Percentiles rank a stretch among this genome's conserved stretches.
phyloP scores from a whole-genome alignment of 2,329 filamentous ascomycete species.

The Neopestalotiopsis sp. region DNA sequence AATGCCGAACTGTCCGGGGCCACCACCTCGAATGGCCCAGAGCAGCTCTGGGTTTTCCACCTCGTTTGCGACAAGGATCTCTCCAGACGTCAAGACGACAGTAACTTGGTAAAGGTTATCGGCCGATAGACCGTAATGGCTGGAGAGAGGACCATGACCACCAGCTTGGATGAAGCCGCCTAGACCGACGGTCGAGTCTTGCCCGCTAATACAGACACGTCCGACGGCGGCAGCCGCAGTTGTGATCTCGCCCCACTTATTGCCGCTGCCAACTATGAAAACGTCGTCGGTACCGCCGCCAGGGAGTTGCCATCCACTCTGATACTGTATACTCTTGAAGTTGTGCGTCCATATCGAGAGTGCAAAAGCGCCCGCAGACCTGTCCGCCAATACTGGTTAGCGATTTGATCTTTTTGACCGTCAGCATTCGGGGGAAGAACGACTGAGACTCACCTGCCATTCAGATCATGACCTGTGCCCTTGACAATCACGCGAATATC shows the following conservation, averaged over 20 bases:
- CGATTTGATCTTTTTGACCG: neutral
- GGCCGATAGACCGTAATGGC: slow-evolving; percentile 59
- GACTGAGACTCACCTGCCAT: neutral
- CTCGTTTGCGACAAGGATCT: slow-evolving; percentile 22
- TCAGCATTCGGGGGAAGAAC: neutral
- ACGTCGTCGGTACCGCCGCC: slow-evolving; percentile 42
- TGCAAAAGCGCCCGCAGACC: slow-evolving; percentile 55
- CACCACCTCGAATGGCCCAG: slow-evolving; percentile 26
- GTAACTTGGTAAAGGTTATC: slow-evolving; percentile 51
- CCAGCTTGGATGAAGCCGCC: slow-evolving; percentile 46
- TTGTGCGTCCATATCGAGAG: slow-evolving; percentile 53
- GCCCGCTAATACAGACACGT: slow-evolving; percentile 16
- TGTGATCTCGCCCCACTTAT: slow-evolving; percentile 16
- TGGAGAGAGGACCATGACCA: slow-evolving; percentile 59
- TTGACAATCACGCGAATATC: slow-evolving; percentile 52
- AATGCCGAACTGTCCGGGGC: slow-evolving; percentile 23
- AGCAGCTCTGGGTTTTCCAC: slow-evolving; percentile 24
- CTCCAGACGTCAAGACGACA: slow-evolving; percentile 29
- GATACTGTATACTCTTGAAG: slow-evolving; percentile 43
- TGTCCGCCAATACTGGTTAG: slow-evolving; percentile 39
- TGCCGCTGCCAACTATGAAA: slow-evolving; percentile 22
- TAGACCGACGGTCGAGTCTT: slow-evolving; percentile 18
- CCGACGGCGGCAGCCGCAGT: slow-evolving; percentile 3
- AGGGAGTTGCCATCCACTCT: slow-evolving; percentile 11
- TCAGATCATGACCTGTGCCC: slow-evolving; percentile 54